Conservation (phyloP, 805 yeast species). For the Barnettozyma populi region DNA sequence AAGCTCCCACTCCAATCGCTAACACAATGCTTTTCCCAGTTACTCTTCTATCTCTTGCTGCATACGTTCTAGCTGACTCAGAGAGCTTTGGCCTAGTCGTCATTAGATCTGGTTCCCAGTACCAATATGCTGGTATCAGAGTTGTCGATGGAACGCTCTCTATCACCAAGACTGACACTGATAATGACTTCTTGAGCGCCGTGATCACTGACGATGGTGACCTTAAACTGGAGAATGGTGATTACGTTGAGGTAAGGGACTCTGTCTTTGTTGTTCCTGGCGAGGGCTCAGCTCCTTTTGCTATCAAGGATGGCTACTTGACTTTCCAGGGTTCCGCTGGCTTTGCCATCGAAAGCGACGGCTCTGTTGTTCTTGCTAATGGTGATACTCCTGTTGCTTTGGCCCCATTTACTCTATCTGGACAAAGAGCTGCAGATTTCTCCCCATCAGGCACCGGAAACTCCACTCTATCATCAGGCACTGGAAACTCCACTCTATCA, state of each 20-base stretch:
- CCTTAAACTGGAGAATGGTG: neutral
- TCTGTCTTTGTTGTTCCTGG: conserved; percentile 9
- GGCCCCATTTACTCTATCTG: conserved; percentile 26
- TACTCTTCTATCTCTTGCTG: neutral
- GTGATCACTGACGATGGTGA: neutral
- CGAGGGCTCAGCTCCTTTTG: conserved; percentile 34
- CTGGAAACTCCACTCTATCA: conserved; percentile 28
- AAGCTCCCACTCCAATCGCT: neutral
- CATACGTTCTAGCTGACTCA: conserved; percentile 23
- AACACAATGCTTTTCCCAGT: neutral
- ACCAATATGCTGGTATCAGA: conserved; percentile 27
- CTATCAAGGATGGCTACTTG: conserved; percentile 34
- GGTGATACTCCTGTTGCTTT: conserved; percentile 29
- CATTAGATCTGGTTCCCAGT: conserved; percentile 31
- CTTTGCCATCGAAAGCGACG: conserved; percentile 33
- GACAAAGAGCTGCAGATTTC: conserved; percentile 25
- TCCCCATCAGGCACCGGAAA: conserved; percentile 24
- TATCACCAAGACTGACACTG: conserved; percentile 10
- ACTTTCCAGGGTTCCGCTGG: conserved; percentile 28
- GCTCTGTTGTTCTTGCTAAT: conserved; percentile 9
- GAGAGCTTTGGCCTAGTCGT: conserved; percentile 29
- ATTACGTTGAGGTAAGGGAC: neutral
- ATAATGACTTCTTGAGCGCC: neutral
- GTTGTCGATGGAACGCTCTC: conserved; percentile 14
- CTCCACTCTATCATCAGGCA: conserved; percentile 29